phyloP scores from a whole-genome alignment of 768 basidiomycete species.

The Lactifluus echinatus region DNA sequence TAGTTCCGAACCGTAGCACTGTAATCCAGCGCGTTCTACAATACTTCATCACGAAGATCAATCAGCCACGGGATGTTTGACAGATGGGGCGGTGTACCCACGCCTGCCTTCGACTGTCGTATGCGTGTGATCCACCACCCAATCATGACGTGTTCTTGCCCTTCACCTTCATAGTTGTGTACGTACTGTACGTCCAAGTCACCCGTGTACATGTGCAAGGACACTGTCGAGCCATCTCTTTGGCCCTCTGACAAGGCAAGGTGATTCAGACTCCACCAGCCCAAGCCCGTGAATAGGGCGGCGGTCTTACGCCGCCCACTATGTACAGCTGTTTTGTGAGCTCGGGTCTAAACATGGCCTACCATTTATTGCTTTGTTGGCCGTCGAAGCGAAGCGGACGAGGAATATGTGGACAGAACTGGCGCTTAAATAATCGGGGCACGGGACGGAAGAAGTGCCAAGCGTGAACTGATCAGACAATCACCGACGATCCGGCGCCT shows the following conservation, averaged over 20 bases:
- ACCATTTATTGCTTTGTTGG: background rate
- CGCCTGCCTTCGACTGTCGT: background rate
- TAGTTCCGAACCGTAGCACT: background rate
- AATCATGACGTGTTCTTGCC: background rate
- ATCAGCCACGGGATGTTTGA: background rate
- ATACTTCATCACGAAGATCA: background rate
- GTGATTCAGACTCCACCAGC: background rate
- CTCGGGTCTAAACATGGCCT: no score
- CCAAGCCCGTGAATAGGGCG: constrained; percentile 1
- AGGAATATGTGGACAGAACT: background rate
- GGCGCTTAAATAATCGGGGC: background rate
- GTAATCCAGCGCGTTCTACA: background rate
- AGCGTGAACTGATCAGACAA: background rate
- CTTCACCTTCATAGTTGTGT: background rate
- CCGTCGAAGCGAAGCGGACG: background rate
- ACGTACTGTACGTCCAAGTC: background rate
- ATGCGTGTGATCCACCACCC: background rate
- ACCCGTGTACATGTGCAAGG: background rate
- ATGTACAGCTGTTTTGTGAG: no score
- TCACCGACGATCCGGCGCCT: background rate
- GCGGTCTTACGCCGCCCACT: constrained; percentile 5
- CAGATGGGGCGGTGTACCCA: background rate
- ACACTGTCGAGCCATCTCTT: background rate
- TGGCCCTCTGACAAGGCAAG: background rate
- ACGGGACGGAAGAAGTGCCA: background rate